These are phyloP conservation scores for Paramecium primaurelia DNA, from an alignment of 73 alveolate genomes.

Conservation along the genomic window DNA sequence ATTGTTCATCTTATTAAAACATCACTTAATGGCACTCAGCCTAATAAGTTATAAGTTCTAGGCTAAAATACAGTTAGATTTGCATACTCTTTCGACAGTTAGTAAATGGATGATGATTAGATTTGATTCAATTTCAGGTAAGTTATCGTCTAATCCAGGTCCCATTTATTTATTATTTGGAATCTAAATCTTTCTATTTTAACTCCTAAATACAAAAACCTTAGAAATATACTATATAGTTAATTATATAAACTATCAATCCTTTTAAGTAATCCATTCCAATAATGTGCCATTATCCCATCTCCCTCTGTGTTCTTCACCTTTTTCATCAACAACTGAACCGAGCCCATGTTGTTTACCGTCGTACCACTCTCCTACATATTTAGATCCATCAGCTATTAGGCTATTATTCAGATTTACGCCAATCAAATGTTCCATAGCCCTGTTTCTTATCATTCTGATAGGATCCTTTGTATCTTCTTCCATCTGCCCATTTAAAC, in stretches of 20 bases:
- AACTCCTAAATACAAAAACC: slow-evolving; percentile 37
- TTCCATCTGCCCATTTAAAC: slow-evolving; percentile 71
- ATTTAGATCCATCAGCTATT: slow-evolving; percentile 70
- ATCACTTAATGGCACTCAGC: neutral
- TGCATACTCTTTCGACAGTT: neutral
- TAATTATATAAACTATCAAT: neutral
- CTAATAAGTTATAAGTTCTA: neutral
- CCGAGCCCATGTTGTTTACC: slow-evolving; percentile 76
- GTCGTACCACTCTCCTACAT: slow-evolving; percentile 76
- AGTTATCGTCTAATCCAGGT: neutral
- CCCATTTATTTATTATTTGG: neutral
- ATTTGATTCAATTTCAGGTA: neutral
- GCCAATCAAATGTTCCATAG: slow-evolving; percentile 63
- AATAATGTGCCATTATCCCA: slow-evolving; percentile 60
- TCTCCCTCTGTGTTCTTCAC: slow-evolving; percentile 39
- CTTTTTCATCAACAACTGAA: slow-evolving; percentile 18
- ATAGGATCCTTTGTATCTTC: slow-evolving; percentile 68
- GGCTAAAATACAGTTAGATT: neutral
- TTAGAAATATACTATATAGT: neutral
- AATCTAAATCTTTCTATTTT: neutral
- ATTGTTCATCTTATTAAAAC: neutral
- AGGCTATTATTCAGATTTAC: neutral
- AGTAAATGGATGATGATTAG: neutral
- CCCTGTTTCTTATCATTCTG: slow-evolving; percentile 65
- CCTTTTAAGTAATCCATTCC: slow-evolving; percentile 47